Evolutionary conservation across 2,329 filamentous ascomycete genomes (phyloP).

Genomic region (Exophiala mesophila): DNA sequence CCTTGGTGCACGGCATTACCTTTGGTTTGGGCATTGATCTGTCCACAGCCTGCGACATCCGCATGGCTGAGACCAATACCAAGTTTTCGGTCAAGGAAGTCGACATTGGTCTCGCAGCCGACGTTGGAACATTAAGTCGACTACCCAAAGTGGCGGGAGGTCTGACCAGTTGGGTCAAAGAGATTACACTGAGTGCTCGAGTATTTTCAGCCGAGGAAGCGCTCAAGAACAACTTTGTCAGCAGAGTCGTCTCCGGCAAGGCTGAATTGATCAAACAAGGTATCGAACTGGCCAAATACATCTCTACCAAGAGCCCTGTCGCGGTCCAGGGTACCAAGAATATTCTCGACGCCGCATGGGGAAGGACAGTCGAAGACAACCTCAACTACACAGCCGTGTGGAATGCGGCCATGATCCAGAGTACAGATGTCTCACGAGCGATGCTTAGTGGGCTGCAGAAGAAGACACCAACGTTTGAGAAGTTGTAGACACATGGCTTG

Average conservation of each 20-base stretch:
- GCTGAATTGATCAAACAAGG: conserved; percentile 58
- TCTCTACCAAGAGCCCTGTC: conserved; percentile 80
- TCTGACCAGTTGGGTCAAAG: conserved; percentile 44
- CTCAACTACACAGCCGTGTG: conserved; percentile 80
- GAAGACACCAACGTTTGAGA: conserved; percentile 76
- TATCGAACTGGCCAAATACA: conserved; percentile 57
- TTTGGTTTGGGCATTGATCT: conserved; percentile 73
- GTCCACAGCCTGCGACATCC: conserved; percentile 39
- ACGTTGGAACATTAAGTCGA: conserved; percentile 44
- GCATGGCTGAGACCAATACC: conserved; percentile 35
- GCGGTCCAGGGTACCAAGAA: conserved; percentile 86
- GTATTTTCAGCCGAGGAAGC: conserved; percentile 44
- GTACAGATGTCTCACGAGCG: conserved; percentile 68
- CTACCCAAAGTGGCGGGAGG: conserved; percentile 44
- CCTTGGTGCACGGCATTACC: conserved; percentile 71
- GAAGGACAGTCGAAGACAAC: conserved; percentile 73
- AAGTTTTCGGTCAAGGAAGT: conserved; percentile 46
- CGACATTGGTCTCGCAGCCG: conserved; percentile 47
- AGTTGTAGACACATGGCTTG: conserved; percentile 58
- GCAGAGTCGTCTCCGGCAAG: conserved; percentile 46
- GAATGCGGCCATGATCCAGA: conserved; percentile 81
- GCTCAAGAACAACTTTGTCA: conserved; percentile 41
- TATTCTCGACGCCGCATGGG: conserved; percentile 73
- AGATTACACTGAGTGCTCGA: conserved; percentile 42
- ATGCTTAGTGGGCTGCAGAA: conserved; percentile 73